Conservation (phyloP, 2,329 filamentous ascomycete genomes). For the Aphanocladium album region DNA sequence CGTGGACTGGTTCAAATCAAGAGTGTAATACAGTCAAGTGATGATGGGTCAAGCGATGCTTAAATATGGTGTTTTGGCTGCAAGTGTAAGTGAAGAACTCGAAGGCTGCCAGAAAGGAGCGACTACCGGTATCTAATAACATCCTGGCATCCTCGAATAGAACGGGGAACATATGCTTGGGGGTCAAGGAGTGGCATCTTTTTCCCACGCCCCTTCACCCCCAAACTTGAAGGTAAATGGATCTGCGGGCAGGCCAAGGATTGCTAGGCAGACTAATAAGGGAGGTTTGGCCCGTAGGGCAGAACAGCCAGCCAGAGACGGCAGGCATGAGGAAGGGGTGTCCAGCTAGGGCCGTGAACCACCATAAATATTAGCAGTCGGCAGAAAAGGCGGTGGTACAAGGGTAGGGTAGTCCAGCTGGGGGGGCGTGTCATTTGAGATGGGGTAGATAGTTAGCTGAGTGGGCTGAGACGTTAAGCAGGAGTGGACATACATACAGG, state of each 20-base stretch:
- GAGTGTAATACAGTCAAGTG: not conserved
- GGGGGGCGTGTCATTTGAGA: not conserved
- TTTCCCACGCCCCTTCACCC: not conserved
- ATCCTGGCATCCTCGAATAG: not conserved
- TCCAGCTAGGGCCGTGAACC: conserved; percentile 1
- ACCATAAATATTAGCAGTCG: not conserved
- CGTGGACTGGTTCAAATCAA: not conserved
- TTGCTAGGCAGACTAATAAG: conserved; percentile 6
- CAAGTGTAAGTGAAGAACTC: not conserved
- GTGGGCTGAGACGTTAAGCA: conserved; percentile 6
- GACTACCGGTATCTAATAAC: conserved; percentile 7
- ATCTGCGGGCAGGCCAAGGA: not conserved
- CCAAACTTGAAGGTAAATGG: not conserved
- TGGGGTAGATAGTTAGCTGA: not conserved
- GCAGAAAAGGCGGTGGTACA: not conserved
- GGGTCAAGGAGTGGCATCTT: not conserved
- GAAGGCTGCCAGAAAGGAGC: not conserved
- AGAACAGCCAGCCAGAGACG: not conserved
- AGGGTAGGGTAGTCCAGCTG: not conserved
- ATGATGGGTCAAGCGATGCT: not conserved
- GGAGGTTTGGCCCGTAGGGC: not conserved
- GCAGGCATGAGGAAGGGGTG: conserved; percentile 4
- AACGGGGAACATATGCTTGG: not conserved
- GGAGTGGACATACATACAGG: not conserved
- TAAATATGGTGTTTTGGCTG: not conserved